phyloP scores from a whole-genome alignment of 768 basidiomycete species.

The Cyclocybe cylindracea region DNA sequence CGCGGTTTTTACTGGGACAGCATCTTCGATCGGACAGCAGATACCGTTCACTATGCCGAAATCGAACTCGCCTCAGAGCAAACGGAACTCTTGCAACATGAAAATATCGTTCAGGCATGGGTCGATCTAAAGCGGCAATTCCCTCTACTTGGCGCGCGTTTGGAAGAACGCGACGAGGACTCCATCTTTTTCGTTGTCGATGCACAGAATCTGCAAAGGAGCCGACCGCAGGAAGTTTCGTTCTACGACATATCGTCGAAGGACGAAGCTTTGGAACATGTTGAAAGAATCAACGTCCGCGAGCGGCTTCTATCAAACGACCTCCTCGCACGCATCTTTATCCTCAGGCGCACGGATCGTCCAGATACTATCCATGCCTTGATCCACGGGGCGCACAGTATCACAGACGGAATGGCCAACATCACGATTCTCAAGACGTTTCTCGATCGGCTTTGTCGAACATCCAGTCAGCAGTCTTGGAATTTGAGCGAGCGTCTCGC shows the following conservation, averaged over 20 bases:
- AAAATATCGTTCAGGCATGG: constrained; percentile 47
- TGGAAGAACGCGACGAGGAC: constrained; percentile 31
- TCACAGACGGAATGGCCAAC: constrained; percentile 51
- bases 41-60: constrained; percentile 37
- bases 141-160: constrained; percentile 47
- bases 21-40: constrained; percentile 43
- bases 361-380: constrained; percentile 40
- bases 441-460: constrained; percentile 37
- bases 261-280: constrained; percentile 32
- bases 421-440: constrained; percentile 43
- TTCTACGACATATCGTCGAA: constrained; percentile 31
- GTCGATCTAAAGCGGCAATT: constrained; percentile 44
- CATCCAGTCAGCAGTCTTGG: constrained; percentile 13
- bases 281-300: constrained; percentile 30
- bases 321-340: constrained; percentile 40
- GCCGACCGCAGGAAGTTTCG: constrained; percentile 38
- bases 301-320: constrained; percentile 41
- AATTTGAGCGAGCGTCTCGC: constrained; percentile 40
- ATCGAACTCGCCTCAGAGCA: constrained; percentile 21
- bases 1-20: constrained; percentile 43
- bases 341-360: constrained; percentile 41
- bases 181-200: constrained; percentile 42
- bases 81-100: constrained; percentile 11
- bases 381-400: constrained; percentile 45
- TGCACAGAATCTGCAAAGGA: constrained; percentile 32